Conservation (phyloP, 2,329 filamentous ascomycete species). For the Penicillium hordei region DNA sequence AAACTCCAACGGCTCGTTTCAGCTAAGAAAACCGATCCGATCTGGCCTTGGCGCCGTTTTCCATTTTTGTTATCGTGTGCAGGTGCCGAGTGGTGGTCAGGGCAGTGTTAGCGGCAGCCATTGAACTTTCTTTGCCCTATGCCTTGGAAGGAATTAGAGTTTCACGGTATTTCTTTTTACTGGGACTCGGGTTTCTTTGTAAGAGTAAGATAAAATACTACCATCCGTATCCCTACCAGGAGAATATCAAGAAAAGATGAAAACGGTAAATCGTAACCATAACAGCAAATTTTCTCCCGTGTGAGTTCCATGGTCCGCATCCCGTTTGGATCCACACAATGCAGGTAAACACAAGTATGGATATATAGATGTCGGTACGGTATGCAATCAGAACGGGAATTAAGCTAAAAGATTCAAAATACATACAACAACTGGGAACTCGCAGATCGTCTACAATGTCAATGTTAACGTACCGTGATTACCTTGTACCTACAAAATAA, state of each 20-base stretch:
- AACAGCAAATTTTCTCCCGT: not conserved
- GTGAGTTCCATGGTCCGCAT: conserved; percentile 5
- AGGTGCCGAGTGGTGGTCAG: conserved; percentile 16
- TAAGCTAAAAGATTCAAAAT: conserved; percentile 3
- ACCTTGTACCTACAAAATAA: not conserved
- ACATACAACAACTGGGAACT: not conserved
- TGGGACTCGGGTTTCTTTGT: not conserved
- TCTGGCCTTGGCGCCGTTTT: conserved; percentile 11
- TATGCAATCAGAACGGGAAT: not conserved
- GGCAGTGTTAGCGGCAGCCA: conserved; percentile 17
- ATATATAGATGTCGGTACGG: not conserved
- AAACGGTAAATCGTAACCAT: not conserved
- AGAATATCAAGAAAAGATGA: not conserved
- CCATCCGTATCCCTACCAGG: not conserved
- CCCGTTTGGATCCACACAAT: not conserved
- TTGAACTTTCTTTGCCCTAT: conserved; percentile 11
- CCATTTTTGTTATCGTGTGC: conserved; percentile 6
- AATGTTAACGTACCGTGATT: not conserved
- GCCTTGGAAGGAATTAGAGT: conserved; percentile 1
- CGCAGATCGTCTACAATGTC: conserved; percentile 6
- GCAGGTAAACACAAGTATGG: not conserved
- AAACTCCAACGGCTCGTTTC: conserved; percentile 9
- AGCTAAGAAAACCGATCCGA: conserved; percentile 2
- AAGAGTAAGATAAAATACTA: not conserved
- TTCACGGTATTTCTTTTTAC: not conserved